Conservation (phyloP, 805 yeast genomes). For the Yarrowia divulgata region DNA sequence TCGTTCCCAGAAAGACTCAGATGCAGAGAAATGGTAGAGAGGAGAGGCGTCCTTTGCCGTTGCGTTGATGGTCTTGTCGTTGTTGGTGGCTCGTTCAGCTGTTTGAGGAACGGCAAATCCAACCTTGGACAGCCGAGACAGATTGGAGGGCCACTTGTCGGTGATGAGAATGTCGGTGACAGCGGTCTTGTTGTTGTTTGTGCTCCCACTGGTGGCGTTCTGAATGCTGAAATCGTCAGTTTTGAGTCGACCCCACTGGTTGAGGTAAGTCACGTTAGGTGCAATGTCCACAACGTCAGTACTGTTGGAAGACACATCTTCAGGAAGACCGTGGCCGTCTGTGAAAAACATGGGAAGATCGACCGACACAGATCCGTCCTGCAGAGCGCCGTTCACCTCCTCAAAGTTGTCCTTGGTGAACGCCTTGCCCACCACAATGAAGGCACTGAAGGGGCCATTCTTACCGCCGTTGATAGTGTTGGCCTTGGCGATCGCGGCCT, state of each 20-base stretch:
- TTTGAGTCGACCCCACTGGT: constrained; percentile 14
- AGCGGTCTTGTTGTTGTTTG: neutral
- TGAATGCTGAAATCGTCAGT: constrained; percentile 16
- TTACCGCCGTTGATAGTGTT: constrained; percentile 22
- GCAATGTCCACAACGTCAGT: constrained; percentile 31
- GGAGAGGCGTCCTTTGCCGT: constrained; percentile 52
- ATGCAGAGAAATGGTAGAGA: constrained; percentile 66
- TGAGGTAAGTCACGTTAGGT: constrained; percentile 24
- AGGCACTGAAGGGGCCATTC: constrained; percentile 32
- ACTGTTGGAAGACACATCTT: neutral
- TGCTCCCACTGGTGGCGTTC: constrained; percentile 6
- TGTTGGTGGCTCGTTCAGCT: constrained; percentile 1
- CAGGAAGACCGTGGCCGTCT: constrained; percentile 23
- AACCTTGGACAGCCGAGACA: constrained; percentile 13
- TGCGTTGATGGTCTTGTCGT: neutral
- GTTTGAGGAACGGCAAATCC: constrained; percentile 18
- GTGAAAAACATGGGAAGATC: constrained; percentile 26
- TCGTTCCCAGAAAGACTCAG: constrained; percentile 61
- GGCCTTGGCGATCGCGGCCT: constrained; percentile 32
- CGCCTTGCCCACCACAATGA: constrained; percentile 24
- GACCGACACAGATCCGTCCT: constrained; percentile 24
- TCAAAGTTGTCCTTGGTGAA: constrained; percentile 27
- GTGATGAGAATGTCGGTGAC: constrained; percentile 18
- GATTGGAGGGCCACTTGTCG: constrained; percentile 26
- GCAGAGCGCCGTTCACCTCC: constrained; percentile 15